These are phyloP conservation scores for Aspergillus vadensis DNA, from an alignment of 2,329 filamentous ascomycete species.

Conservation along the genomic window DNA sequence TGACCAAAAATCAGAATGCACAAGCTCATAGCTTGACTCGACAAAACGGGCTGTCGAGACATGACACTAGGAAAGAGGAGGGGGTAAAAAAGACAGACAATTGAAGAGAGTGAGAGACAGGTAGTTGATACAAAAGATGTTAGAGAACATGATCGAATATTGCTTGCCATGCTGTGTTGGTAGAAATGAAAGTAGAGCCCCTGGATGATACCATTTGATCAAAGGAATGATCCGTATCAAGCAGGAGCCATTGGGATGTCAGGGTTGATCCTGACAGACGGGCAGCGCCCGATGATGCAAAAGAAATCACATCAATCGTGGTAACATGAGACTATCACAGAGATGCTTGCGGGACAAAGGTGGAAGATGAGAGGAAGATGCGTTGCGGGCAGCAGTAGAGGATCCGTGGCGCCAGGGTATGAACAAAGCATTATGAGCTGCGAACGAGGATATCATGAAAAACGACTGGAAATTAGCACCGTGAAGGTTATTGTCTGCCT, in stretches of 20 bases:
- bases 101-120: slow-evolving; percentile 15
- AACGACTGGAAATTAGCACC: slow-evolving; percentile 14
- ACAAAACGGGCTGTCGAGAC: background rate
- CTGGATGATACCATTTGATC: slow-evolving; percentile 7
- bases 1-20: background rate
- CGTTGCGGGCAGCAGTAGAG: slow-evolving; percentile 21
- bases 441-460: slow-evolving; percentile 26
- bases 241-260: slow-evolving; percentile 12
- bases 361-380: slow-evolving; percentile 18
- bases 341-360: slow-evolving; percentile 15
- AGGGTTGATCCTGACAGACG: slow-evolving; percentile 15
- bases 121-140: slow-evolving; percentile 18
- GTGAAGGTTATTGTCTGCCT: slow-evolving; percentile 4
- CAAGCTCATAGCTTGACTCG: background rate
- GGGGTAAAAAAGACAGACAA: slow-evolving; percentile 5
- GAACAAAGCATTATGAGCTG: slow-evolving; percentile 21
- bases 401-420: slow-evolving; percentile 17
- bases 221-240: slow-evolving; percentile 12
- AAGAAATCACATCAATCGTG: slow-evolving; percentile 37
- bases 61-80: slow-evolving; percentile 8
- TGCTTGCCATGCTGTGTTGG: slow-evolving; percentile 14
- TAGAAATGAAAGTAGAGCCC: slow-evolving; percentile 12
- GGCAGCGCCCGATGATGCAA: slow-evolving; percentile 23
- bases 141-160: slow-evolving; percentile 16
- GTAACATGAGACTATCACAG: slow-evolving; percentile 32